Evolutionary conservation across 495 filamentous ascomycete genomes (phyloP).

Genomic region (Pseudomonodictys pantanalensis): DNA sequence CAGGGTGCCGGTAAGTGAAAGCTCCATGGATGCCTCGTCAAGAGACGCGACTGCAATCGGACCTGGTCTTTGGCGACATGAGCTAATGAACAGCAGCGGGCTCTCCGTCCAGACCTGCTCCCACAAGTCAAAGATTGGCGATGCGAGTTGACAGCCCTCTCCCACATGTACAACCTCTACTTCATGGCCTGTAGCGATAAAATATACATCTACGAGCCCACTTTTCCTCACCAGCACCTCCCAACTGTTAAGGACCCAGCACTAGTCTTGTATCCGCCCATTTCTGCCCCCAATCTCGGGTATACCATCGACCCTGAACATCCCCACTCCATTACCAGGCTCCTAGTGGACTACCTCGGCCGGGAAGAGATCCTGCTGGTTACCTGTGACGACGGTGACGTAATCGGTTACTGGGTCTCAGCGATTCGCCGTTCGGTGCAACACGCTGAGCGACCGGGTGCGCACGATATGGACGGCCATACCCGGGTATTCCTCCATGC

Average conservation of each 20-base stretch:
- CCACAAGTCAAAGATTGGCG: constrained; percentile 15
- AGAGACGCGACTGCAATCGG: no score
- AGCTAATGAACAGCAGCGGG: no score
- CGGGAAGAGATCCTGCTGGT: constrained; percentile 73
- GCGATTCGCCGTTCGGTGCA: constrained; percentile 51
- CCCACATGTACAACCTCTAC: constrained; percentile 58
- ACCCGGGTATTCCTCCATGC: constrained; percentile 64
- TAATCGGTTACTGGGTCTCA: constrained; percentile 72
- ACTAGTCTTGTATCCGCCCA: constrained; percentile 63
- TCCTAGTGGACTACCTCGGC: constrained; percentile 78
- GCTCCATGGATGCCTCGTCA: no score
- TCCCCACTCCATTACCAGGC: constrained; percentile 73
- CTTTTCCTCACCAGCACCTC: constrained; percentile 62
- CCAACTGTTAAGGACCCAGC: constrained; percentile 56
- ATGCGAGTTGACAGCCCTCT: constrained; percentile 29
- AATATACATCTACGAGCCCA: constrained; percentile 73
- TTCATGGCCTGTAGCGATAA: constrained; percentile 71
- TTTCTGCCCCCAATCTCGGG: constrained; percentile 45
- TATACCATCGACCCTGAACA: constrained; percentile 54
- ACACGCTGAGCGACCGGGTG: not conserved
- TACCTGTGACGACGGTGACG: constrained; percentile 84
- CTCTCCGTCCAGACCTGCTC: no score
- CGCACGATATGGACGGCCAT: constrained; percentile 18
- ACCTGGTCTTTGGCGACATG: no score
- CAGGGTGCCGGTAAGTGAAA: no score